Conservation (phyloP, 2,329 filamentous ascomycete genomes). For the Aspergillus jensenii region DNA sequence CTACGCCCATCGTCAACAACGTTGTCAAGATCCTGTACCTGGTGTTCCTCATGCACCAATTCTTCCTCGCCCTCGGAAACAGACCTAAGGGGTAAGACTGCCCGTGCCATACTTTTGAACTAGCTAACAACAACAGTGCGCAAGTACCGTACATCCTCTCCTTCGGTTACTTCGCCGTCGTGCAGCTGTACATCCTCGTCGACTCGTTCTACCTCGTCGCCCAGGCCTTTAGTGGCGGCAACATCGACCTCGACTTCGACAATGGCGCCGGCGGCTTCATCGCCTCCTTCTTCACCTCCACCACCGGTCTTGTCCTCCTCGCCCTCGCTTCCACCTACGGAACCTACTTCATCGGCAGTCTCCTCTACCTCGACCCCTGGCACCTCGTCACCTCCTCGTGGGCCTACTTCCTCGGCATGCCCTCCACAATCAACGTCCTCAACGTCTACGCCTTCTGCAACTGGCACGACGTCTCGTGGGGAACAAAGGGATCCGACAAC, state of each 20-base stretch:
- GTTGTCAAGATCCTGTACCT: constrained; percentile 90
- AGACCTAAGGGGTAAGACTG: constrained; percentile 72
- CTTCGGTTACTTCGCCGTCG: constrained; percentile 79
- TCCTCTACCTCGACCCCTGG: constrained; percentile 98
- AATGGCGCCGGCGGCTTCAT: constrained; percentile 66
- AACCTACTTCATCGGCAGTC: constrained; percentile 93
- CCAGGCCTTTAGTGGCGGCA: constrained; percentile 69
- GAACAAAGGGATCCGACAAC: constrained; percentile 97
- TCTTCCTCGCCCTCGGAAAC: constrained; percentile 95
- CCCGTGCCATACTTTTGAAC: too few relatives aligned
- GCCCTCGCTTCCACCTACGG: constrained; percentile 92
- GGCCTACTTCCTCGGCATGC: constrained; percentile 87
- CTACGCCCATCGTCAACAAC: constrained; percentile 87
- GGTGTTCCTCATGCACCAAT: constrained; percentile 87
- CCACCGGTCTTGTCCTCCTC: constrained; percentile 88
- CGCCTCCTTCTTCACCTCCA: constrained; percentile 76
- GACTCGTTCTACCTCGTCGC: constrained; percentile 85
- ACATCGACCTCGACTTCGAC: constrained; percentile 63
- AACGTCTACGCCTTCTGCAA: constrained; percentile 99
- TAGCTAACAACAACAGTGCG: constrained; percentile 47
- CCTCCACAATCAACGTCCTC: constrained; percentile 97
- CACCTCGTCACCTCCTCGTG: constrained; percentile 99
- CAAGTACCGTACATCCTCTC: constrained; percentile 89
- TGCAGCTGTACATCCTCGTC: constrained; percentile 88
- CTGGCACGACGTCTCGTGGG: constrained; percentile 99